Evolutionary conservation across 192 early-diverging fungal species (phyloP), one percentile per base, ranked within the genome.

Genomic region (Chytriomyces confervae): DNA sequence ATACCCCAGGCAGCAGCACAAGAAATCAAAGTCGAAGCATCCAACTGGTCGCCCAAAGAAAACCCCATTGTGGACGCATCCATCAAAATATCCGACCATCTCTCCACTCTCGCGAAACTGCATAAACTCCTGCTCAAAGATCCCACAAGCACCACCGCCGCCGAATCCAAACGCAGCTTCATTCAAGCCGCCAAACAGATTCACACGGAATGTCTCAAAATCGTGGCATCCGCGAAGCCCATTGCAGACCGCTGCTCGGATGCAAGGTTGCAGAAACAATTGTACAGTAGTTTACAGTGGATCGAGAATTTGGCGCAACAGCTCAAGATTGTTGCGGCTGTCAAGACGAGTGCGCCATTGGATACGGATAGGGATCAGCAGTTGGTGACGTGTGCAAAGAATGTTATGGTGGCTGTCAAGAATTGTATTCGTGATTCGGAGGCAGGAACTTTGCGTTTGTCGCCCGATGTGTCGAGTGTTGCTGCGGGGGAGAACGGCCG

Each of bases 261-360:
- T 61, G 64, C 69, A 36, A 53, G 83, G 20, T 75, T 87, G 46
- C 65, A 61, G 45, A 23, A 47, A 10, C 63, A 75, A 50, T 76
- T 89, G 45, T 24, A 73, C 10, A 44, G 61, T 6, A 68, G 66
- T 0, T 5, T 80, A 20, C 72, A 83, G 20, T 67, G 78, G 43
- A 79, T 89, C 69, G 66, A 84, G 43, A 89, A 83, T 11, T 67
- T 89, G n/a, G 78, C 82, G 0, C 83, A 85, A 67, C 84, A 85
- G 72, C 77, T 89, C 36, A 89, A 87, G 76, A 85, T 89, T 61
- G 81, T 89, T 18, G 83, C 84, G 20, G 86, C 88, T 4, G 87
- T 89, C 8, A 87, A 87, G 75, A 83, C 85, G 8, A 66, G 61
- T n/a, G 69, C 81, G 1, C 85, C 85, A 5, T 53, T 20, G 13